Conservation (phyloP, 495 filamentous ascomycete species). For the Tricharina praecox region DNA sequence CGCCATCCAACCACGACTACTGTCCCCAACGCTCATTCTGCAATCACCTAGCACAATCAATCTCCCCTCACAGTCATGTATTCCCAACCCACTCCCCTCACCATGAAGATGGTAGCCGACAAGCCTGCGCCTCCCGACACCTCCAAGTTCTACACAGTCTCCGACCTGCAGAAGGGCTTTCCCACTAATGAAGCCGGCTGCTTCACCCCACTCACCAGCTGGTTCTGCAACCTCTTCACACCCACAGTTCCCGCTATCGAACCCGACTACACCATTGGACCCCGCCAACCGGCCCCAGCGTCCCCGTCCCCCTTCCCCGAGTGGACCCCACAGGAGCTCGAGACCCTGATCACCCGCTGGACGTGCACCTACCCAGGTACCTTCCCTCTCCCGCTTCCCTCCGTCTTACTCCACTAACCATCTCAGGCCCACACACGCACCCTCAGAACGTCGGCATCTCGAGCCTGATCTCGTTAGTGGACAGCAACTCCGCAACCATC, state of each 20-base stretch:
- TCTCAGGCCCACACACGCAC: neutral
- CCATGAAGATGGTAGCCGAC: neutral
- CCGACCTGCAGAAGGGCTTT: too few species aligned
- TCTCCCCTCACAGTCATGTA: too few species aligned
- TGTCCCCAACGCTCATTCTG: too few species aligned
- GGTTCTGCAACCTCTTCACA: neutral
- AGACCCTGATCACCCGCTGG: neutral
- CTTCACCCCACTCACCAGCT: neutral
- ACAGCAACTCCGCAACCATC: neutral
- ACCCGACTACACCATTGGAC: neutral
- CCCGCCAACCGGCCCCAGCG: neutral
- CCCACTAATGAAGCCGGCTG: neutral
- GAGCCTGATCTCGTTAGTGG: neutral
- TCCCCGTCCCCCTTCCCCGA: neutral
- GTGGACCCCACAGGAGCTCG: slow-evolving; percentile 1
- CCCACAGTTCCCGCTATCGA: neutral
- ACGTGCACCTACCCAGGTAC: neutral
- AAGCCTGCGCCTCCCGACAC: neutral
- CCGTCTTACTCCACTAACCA: neutral
- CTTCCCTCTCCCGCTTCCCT: neutral
- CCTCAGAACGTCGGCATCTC: neutral
- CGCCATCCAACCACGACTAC: too few species aligned
- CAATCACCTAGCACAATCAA: too few species aligned
- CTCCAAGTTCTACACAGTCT: neutral
- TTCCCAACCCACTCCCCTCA: too few species aligned